phyloP scores from a whole-genome alignment of 2,329 filamentous ascomycete genomes.

The Pseudogymnoascus sp. region DNA sequence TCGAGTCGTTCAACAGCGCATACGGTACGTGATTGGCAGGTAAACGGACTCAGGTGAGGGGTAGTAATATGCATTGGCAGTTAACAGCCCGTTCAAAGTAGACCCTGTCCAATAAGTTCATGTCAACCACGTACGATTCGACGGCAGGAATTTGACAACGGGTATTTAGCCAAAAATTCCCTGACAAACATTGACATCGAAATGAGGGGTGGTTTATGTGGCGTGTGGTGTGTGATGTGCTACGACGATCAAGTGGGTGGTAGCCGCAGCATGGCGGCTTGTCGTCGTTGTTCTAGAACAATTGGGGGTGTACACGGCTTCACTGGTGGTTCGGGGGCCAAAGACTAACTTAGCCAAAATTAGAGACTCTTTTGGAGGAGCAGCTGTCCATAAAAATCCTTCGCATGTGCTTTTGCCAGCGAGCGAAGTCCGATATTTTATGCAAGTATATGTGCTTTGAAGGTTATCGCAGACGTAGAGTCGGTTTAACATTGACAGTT shows the following conservation, averaged over 20 bases:
- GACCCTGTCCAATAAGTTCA: neutral
- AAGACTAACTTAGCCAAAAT: neutral
- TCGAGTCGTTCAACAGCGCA: neutral
- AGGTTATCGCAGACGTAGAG: neutral
- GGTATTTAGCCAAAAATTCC: neutral
- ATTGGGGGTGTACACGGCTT: neutral
- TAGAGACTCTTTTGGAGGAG: neutral
- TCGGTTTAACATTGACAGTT: neutral
- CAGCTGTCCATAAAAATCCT: neutral
- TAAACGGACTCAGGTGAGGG: neutral
- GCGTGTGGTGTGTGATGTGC: neutral
- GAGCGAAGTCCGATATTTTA: neutral
- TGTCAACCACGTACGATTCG: neutral
- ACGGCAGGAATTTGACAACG: neutral
- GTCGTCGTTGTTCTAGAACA: neutral
- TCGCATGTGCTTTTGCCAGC: neutral
- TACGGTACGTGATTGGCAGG: neutral
- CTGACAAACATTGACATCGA: neutral
- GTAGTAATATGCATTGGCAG: neutral
- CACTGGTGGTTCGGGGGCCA: neutral
- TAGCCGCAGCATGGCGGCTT: neutral
- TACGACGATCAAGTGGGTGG: neutral
- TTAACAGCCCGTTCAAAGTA: neutral
- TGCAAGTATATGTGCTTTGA: neutral
- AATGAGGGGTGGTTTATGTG: neutral